Evolutionary conservation across 352 stramenopile genomes (phyloP), one percentile per base, ranked within the genome.

Genomic region (Globisporangium perplexum): DNA sequence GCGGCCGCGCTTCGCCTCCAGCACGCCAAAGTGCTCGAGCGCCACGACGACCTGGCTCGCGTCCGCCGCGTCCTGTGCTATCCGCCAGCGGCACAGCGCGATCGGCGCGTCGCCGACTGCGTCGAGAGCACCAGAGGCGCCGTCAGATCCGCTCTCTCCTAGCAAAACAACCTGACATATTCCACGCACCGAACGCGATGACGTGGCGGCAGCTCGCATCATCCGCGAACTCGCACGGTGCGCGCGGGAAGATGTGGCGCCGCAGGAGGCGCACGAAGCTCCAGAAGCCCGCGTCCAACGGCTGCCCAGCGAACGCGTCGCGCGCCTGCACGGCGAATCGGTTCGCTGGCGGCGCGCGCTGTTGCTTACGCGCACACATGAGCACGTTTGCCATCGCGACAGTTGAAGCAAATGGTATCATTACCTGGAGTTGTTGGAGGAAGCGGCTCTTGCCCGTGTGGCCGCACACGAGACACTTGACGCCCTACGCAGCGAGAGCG

Each of bases 21-120:
- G 50, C 15, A 90, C 61, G 28, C 81, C 78, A 36, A 92, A 57
- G 14, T 80, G 60, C 52, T 90, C 77, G 50, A 92, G 77, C 20
- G 72, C 62, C 11, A 69, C 74, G 35, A 81, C 66, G 22, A 41
- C n/a, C 33, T 68, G 56, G 1, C 56, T 68, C 15, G 56, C 70
- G n/a, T 86, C 69, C 15, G n/a, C 50, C n/a, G 26, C 36, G 10
- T 76, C 61, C 7, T 57, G 36, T 6, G 63, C 53, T 41, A 74
- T 49, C 20, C 68, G 58, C 77, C 78, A 92, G 14, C 77, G 63
- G 20, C 71, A 70, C 4, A 78, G 65, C 30, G 66, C 81, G 20
- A 90, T 83, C 5, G 81, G 81, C 43, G 67, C 74, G 60, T 92
- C 81, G 7, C 81, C 81, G 55, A 92, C 81, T 90, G 50, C 17